phyloP scores from a whole-genome alignment of 2,329 filamentous ascomycete species.

The Parafenestella ontariensis region DNA sequence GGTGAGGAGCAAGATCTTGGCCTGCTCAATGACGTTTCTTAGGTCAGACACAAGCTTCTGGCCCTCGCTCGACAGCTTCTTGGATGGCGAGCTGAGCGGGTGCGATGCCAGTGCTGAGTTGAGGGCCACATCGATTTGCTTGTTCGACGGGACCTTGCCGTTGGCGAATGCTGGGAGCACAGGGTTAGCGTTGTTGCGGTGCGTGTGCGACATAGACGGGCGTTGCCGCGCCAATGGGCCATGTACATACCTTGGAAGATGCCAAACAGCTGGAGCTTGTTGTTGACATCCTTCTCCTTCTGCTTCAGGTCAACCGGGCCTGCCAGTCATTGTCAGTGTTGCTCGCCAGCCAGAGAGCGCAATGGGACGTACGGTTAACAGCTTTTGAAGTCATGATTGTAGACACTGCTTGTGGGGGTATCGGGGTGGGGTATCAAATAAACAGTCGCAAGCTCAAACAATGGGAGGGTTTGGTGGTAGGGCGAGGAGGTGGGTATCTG shows the following conservation, averaged over 20 bases:
- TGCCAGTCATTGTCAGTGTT: slow-evolving; percentile 61
- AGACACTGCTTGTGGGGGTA: slow-evolving; percentile 26
- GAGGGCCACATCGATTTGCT: slow-evolving; percentile 92
- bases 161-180: slow-evolving; percentile 74
- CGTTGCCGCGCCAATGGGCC: slow-evolving; percentile 1
- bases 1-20: slow-evolving; percentile 83
- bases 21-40: slow-evolving; percentile 79
- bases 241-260: slow-evolving; percentile 71
- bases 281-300: slow-evolving; percentile 86
- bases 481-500: slow-evolving; percentile 7
- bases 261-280: slow-evolving; percentile 93
- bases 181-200: slow-evolving; percentile 21
- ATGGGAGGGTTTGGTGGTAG: slow-evolving; percentile 15
- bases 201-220: background rate
- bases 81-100: slow-evolving; percentile 72
- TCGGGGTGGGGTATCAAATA: slow-evolving; percentile 41
- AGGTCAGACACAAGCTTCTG: slow-evolving; percentile 79
- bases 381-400: slow-evolving; percentile 35
- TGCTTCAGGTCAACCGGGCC: slow-evolving; percentile 71
- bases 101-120: slow-evolving; percentile 83
- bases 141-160: slow-evolving; percentile 93
- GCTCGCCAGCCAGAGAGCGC: slow-evolving; percentile 1
- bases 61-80: slow-evolving; percentile 82
- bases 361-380: slow-evolving; percentile 32
- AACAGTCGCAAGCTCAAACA: slow-evolving; percentile 32